phyloP scores from a whole-genome alignment of 441 rosid genomes.

The Isatis lusitanica region DNA sequence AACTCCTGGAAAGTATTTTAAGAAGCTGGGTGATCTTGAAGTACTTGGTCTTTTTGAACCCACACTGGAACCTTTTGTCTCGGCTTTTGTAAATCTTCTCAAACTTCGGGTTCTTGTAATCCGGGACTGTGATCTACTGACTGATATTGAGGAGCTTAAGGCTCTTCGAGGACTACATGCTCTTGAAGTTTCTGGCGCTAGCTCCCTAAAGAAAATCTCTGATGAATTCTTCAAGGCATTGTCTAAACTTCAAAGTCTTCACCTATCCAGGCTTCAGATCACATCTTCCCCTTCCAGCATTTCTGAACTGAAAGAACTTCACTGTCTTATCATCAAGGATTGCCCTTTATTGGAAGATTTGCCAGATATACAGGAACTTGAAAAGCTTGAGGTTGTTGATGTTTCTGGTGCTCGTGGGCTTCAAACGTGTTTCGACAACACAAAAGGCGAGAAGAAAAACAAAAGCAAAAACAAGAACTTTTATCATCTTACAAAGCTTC shows the following conservation, averaged over 20 bases:
- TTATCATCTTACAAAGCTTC: constrained; percentile 22
- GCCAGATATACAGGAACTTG: constrained; percentile 38
- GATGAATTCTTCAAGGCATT: constrained; percentile 34
- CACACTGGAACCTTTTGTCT: constrained; percentile 31
- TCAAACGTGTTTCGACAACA: constrained; percentile 24
- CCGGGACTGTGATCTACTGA: constrained; percentile 49
- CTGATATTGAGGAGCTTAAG: constrained; percentile 23
- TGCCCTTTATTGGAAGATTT: constrained; percentile 43
- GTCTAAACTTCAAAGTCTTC: constrained; percentile 46
- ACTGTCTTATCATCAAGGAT: constrained; percentile 51
- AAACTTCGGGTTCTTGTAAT: constrained; percentile 49
- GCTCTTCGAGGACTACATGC: constrained; percentile 33
- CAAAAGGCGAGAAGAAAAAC: constrained; percentile 19
- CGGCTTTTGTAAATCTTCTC: not conserved
- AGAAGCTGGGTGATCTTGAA: constrained; percentile 32
- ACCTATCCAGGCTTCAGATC: constrained; percentile 46
- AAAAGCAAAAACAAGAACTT: constrained; percentile 39
- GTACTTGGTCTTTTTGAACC: constrained; percentile 51
- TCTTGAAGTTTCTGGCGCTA: constrained; percentile 62
- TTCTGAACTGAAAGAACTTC: constrained; percentile 37
- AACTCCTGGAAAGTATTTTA: constrained; percentile 33
- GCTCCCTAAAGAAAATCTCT: constrained; percentile 33
- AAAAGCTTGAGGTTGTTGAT: constrained; percentile 55
- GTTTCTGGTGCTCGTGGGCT: constrained; percentile 46
- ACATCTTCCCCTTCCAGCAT: constrained; percentile 37